These are phyloP conservation scores for Mycena indigotica DNA, from an alignment of 768 basidiomycete species.

Conservation along the genomic window DNA sequence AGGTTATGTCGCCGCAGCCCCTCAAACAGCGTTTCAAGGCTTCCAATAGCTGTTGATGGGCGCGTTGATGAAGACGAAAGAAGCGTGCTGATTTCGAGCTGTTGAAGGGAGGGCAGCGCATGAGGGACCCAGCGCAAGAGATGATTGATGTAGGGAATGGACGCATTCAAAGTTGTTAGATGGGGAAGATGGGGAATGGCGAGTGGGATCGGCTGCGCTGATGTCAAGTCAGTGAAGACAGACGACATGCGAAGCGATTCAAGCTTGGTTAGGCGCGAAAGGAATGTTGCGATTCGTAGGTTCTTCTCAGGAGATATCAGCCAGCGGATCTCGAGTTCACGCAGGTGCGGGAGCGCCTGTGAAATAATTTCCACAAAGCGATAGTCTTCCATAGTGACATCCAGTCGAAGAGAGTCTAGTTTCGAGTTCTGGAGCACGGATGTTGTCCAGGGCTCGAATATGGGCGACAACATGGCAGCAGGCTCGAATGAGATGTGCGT, in stretches of 20 bases:
- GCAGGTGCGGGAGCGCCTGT: neutral
- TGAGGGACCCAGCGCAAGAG: neutral
- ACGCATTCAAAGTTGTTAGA: neutral
- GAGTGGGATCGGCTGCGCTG: neutral
- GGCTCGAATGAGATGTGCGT: neutral
- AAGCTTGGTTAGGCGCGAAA: neutral
- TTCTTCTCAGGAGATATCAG: neutral
- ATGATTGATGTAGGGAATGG: neutral
- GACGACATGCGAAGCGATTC: neutral
- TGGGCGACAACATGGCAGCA: neutral
- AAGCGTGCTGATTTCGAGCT: neutral
- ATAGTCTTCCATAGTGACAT: neutral
- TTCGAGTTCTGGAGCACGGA: neutral
- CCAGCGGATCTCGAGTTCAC: slow-evolving; percentile 2
- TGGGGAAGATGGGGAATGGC: neutral
- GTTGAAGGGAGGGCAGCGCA: neutral
- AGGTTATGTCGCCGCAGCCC: neutral
- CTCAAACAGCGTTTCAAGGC: neutral
- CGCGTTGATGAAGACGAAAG: neutral
- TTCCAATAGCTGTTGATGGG: neutral
- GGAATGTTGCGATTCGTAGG: neutral
- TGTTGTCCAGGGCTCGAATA: slow-evolving; percentile 4
- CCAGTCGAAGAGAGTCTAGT: neutral
- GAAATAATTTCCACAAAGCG: neutral
- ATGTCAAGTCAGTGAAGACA: neutral